Conservation (phyloP, 73 alveolate genomes). For the Uronychia binucleata region DNA sequence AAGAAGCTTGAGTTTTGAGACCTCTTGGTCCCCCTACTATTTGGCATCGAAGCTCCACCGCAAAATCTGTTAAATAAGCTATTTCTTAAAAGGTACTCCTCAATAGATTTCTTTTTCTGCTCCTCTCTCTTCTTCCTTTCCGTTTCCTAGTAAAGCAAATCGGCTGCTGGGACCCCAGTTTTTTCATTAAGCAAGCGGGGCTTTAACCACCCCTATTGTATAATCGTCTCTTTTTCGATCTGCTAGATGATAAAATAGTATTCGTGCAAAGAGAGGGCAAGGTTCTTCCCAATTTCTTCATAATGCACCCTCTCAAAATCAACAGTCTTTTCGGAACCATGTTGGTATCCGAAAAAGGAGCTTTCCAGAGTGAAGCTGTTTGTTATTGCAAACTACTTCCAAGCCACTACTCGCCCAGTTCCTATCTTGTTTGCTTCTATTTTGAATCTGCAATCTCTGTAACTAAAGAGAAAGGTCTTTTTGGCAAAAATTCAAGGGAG, state of each 20-base stretch:
- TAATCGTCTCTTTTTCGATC: constrained; percentile 40
- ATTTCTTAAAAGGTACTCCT: constrained; percentile 11
- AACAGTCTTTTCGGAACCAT: constrained; percentile 29
- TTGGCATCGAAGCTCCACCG: too few relatives aligned
- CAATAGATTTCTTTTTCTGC: constrained; percentile 27
- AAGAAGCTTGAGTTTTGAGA: too few relatives aligned
- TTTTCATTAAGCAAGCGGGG: constrained; percentile 39
- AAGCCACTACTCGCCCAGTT: constrained; percentile 71
- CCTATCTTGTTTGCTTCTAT: constrained; percentile 53
- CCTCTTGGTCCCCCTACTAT: too few relatives aligned
- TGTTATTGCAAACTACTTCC: constrained; percentile 65
- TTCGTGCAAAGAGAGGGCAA: constrained; percentile 13
- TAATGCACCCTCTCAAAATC: constrained; percentile 10
- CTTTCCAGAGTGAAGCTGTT: constrained; percentile 69
- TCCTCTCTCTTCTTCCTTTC: constrained; percentile 25
- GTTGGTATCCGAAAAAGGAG: constrained; percentile 41
- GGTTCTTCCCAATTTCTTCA: constrained; percentile 20
- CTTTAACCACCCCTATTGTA: constrained; percentile 49
- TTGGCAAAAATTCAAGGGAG: constrained; percentile 50
- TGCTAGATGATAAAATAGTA: constrained; percentile 15
- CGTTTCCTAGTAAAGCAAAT: constrained; percentile 22
- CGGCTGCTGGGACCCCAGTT: constrained; percentile 61
- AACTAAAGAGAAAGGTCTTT: constrained; percentile 31
- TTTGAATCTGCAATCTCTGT: constrained; percentile 64
- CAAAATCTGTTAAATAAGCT: too few relatives aligned